Evolutionary conservation across 2,329 filamentous ascomycete species (phyloP), one percentile per base, ranked within the genome.

Genomic region (Cercospora sp.): DNA sequence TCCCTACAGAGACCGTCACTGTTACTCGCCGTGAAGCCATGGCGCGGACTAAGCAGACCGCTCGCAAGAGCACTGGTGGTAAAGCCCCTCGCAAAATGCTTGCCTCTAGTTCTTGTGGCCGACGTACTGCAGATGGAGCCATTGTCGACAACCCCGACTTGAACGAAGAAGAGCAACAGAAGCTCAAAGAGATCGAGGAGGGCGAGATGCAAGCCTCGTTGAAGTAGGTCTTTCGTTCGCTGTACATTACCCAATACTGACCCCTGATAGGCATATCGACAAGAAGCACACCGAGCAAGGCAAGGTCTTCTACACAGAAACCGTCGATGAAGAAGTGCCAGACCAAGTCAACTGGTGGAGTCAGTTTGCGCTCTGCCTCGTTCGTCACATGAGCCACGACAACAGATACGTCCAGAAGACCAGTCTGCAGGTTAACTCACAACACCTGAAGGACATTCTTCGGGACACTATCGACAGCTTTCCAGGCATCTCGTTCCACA

Each of bases 391-490:
- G 68, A 64, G 66, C 40, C 30, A 32, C 9, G 59, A 53, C 67
- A 71, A 69, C 59, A 72, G 69, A 53, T 62, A 58, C 9, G 72
- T 76, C 1, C 64, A 72, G 51, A 71, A 71, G 60, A 67, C 66
- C 18, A 70, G 66, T 37, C 66, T 77, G 28, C 75, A 70, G 61
- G 67, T 76, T 66, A 77, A 77, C 63, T 76, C 74, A 5, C 71
- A 74, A 34, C 73, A 76, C 43, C 68, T 76, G n/a, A 76, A 76
- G 58, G 70, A 74, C n/a, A 71, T 76, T n/a, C 66, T 77, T 8
- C 71, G 73, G 55, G 63, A 71, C 5, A 72, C 69, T 3, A 73
- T 75, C 57, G 64, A 63, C 51, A 63, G 68, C n/a, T 77, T 72
- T 58, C 75, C 75, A 2, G 73, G 73, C 21, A 66, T 76, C n/a